Base-by-base conservation (phyloP, 2,329 filamentous ascomycete genomes). In the Trichoderma sp. region DNA sequence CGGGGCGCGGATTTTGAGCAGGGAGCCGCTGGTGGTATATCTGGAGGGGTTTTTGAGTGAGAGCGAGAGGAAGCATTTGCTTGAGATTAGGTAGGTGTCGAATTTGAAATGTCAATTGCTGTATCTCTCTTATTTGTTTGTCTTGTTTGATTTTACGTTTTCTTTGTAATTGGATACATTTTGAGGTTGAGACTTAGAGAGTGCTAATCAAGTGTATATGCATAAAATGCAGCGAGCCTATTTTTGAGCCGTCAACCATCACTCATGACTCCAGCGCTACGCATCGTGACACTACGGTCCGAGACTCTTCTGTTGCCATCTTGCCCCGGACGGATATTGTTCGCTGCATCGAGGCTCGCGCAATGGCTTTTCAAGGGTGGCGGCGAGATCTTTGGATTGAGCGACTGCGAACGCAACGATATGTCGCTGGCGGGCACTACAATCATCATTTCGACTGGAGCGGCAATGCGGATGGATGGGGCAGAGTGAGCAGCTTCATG, bases 381-480 rank as follows among this genome's bases (percentile, higher is more conserved):
- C 83, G 84, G n/a, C 80, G 83, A 51, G 84, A 88, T 67, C 77
- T 86, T 18, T 88, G 84, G 84, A 75, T 88, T 73, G 86, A 88
- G 77, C 81, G 85, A 4, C 80, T 88, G 64, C 83, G 86, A 39
- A 85, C 85, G 28, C 86, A 88, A 79, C 82, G 84, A 32, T 88
- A 88, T 74, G 73, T 73, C 0, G 77, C 81, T 1, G 82, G 80
- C 6, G 85, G 86, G 1, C 86, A 87, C 77, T 88, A 88, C 77
- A 79, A 78, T 56, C 85, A 87, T 72, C 86, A 88, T 77, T 88
- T 85, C 73, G 86, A 88, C 80, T 88, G 85, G 85, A 85, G 82
- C 66, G 80, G 78, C 2, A 82, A 80, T 61, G 75, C 75, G 1
- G 79, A 79, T 4, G 84, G 84, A 3, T 86, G 84, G 84, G 84